These are phyloP conservation scores for Remersonia thermophila DNA, from an alignment of 2,329 filamentous ascomycete genomes.

Conservation along the genomic window DNA sequence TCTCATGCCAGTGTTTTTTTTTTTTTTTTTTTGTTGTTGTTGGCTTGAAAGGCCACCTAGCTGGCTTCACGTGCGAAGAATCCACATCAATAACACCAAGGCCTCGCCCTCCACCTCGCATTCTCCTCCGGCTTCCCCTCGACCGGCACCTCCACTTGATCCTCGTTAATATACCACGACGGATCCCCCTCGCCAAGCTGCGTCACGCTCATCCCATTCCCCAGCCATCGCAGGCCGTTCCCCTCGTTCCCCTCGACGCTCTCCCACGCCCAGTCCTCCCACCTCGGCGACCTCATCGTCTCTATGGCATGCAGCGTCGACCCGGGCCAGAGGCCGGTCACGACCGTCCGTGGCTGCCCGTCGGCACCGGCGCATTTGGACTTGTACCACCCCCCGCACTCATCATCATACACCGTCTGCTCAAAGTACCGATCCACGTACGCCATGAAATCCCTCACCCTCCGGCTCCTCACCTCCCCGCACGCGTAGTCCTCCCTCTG, in stretches of 20 bases:
- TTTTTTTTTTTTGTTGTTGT: too few species aligned
- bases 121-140: slow-evolving; percentile 26
- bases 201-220: slow-evolving; percentile 30
- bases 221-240: slow-evolving; percentile 29
- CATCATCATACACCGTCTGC: slow-evolving; percentile 34
- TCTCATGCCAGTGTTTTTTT: too few species aligned
- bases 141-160: slow-evolving; percentile 25
- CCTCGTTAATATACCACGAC: slow-evolving; percentile 29
- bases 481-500: slow-evolving; percentile 33
- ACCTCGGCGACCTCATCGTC: slow-evolving; percentile 28
- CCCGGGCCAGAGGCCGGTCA: slow-evolving; percentile 31
- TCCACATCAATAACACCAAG: slow-evolving; percentile 27
- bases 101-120: slow-evolving; percentile 22
- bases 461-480: slow-evolving; percentile 31
- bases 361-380: too few species aligned
- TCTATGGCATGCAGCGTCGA: slow-evolving; percentile 32
- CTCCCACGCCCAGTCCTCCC: slow-evolving; percentile 35
- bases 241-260: slow-evolving; percentile 16
- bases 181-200: slow-evolving; percentile 24
- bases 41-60: too few species aligned
- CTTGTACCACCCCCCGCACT: slow-evolving; percentile 42
- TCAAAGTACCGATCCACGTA: slow-evolving; percentile 37
- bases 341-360: slow-evolving; percentile 27
- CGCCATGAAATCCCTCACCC: slow-evolving; percentile 33
- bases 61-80: too few species aligned